Evolutionary conservation across 106 monocot genomes (phyloP), one percentile per base, ranked within the genome.

Genomic region (Cymbidium sinense): DNA sequence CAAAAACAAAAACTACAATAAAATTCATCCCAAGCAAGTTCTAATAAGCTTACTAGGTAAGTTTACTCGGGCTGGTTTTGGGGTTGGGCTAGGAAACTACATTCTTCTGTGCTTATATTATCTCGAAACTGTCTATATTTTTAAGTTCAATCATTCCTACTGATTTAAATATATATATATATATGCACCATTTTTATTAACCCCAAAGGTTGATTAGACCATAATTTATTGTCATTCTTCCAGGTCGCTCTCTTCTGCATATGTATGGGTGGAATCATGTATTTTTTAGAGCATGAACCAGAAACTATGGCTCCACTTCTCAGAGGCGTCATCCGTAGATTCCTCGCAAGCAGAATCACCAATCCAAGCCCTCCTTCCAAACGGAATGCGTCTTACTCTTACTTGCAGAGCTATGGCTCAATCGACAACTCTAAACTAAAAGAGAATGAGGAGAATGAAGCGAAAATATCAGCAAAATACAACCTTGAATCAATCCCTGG

Each of bases 261-360:
- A 34, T 94, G 86, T 80, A 98, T 94, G 94, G 98, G 98, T 76
- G 98, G 98, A 79, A 94, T 89, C 70, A 98, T 98, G 98, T 98
- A 94, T 81, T 98, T 90, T 82, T 81, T 98, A 34, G 98, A 98
- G 75, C 81, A 92, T 72, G 98, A 98, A 74, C 98, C 98, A 25
- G 98, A 90, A 29, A 98, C 98, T 7, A 98, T 98, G 98, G 87
- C 98, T 62, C 90, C 98, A 61, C 83, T 98, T 71, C 94, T 98
- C 34, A 85, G 94, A 73, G 85, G 98, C 20, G 81, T 98, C 41
- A 94, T 98, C 39, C 86, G 94, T 20, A 74, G 98, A 18, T 98
- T 98, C 74, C 98, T 98, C 30, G 87, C 90, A 7, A 92, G 94
- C 86, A 94, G 92, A 83, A 94, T 98, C 70, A 98, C 90, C 86